Base-by-base conservation (phyloP, 2,329 filamentous ascomycete species). In the Chalaropsis thielavioides region DNA sequence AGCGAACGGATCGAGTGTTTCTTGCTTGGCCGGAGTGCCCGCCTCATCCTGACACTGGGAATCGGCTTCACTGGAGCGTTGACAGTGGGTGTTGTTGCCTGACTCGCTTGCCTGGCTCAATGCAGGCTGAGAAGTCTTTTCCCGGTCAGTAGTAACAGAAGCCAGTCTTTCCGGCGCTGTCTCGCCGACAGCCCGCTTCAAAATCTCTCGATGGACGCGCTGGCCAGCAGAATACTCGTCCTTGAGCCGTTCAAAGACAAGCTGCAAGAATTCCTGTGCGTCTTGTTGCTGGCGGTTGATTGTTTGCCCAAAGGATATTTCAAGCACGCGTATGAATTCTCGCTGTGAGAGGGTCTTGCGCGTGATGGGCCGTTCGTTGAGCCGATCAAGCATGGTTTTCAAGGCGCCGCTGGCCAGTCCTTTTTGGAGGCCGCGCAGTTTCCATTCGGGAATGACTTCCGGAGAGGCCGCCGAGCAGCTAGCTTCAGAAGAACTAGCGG, bases 231-330 rank as follows among this genome's bases (percentile, higher is more conserved):
- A 86, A 71, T 96, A 96, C 75, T 99, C 94, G 72, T 99, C 94
- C 71, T 90, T 91, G 65, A 99, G 78, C 63, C 92, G 83, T 76
- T 99, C 92, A 2, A 90, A 88, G 13, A 99, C 87, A 61, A 97
- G 87, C 76, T 99, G 94, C 65, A 99, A 76, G 69, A 99, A 96
- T 74, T 99, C 94, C 72, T 99, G 94, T 11, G 94, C 94, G 77
- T 99, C 94, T 75, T 99, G 94, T 75, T 99, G 94, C 72, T 94
- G 90, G 64, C 92, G 82, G 72, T 89, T 96, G 70, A 99, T 95
- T 70, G 89, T 85, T 71, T 95, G 92, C 65, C 85, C 84, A 72
- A 96, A 99, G 0, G 92, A 91, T 38, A 80, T 79, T 76, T 99
- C 94, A 62, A 99, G 79, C 0, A 89, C 87, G 68, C 82, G 80